A percentile compares a stretch with the other conserved stretches of the same genome.
Evolutionary conservation across 441 rosid species (phyloP).

Genomic region (Populus hybrid): DNA sequence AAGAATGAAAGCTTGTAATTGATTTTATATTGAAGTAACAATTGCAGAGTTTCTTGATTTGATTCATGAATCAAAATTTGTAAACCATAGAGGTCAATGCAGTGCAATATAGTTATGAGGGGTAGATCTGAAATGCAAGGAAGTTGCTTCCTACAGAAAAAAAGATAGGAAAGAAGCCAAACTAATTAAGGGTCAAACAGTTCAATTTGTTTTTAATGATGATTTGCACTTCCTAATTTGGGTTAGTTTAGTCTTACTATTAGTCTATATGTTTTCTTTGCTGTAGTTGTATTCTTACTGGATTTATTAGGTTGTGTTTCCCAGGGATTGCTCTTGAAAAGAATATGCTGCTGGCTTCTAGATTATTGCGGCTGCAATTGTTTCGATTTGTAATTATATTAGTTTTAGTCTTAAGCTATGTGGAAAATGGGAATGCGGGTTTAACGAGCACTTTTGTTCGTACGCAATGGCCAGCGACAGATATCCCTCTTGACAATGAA

Average conservation of each 20-base stretch:
- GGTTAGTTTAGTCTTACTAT: neutral
- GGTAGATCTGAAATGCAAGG: neutral
- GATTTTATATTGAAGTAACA: neutral
- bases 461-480: slow-evolving; percentile 41
- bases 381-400: slow-evolving; percentile 10
- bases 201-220: neutral
- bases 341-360: neutral
- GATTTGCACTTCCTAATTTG: neutral
- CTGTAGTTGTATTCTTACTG: neutral
- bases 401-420: neutral
- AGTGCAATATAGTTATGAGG: neutral
- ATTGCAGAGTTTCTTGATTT: neutral
- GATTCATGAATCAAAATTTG: no score
- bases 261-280: neutral
- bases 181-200: neutral
- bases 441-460: slow-evolving; percentile 36
- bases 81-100: neutral
- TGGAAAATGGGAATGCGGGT: slow-evolving; percentile 25
- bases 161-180: neutral
- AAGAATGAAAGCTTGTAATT: neutral
- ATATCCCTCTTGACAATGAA: slow-evolving; percentile 40
- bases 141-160: neutral
- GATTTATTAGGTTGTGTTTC: neutral
- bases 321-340: neutral
- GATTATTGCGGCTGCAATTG: neutral